Evolutionary conservation across 1,284 basidiomycete genomes (phyloP).

Genomic region (Pholiota adiposa): DNA sequence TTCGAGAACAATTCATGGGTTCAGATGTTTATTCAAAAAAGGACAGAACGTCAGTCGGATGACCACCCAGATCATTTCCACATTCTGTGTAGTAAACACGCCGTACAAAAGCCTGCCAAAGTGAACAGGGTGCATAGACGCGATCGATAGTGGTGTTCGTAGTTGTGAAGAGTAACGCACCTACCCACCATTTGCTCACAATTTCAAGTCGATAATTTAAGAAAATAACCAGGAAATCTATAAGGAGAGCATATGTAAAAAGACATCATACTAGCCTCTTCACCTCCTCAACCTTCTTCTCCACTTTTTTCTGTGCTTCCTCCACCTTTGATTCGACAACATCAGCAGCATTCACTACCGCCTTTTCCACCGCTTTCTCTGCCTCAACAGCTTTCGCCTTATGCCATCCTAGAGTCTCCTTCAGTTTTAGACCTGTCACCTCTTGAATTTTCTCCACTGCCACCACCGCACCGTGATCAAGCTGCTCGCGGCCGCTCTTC

Average conservation of each 20-base stretch:
- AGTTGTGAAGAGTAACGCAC: too few relatives aligned
- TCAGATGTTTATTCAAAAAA: too few relatives aligned
- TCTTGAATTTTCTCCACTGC: constrained; percentile 67
- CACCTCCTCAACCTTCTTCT: constrained; percentile 5
- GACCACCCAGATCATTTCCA: too few relatives aligned
- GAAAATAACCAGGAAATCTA: not conserved
- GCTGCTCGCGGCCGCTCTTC: constrained; percentile 41
- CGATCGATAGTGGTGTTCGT: too few relatives aligned
- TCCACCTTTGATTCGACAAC: constrained; percentile 10
- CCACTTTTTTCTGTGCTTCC: constrained; percentile 16
- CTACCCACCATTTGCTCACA: not conserved
- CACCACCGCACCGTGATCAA: constrained; percentile 51
- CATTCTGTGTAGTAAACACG: too few relatives aligned
- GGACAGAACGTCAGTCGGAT: too few relatives aligned
- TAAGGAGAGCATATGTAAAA: not conserved
- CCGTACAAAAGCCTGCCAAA: too few relatives aligned
- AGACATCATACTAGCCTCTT: constrained; percentile 24
- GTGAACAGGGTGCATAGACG: too few relatives aligned
- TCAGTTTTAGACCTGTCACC: constrained; percentile 72
- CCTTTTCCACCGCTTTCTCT: constrained; percentile 21
- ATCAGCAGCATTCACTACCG: constrained; percentile 18
- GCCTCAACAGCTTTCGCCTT: constrained; percentile 30
- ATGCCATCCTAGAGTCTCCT: constrained; percentile 58
- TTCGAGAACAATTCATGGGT: too few relatives aligned
- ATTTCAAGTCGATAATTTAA: not conserved